Evolutionary conservation across 148 eudicot genomes (phyloP).

Genomic region (Amaranthus hypochondriacus): DNA sequence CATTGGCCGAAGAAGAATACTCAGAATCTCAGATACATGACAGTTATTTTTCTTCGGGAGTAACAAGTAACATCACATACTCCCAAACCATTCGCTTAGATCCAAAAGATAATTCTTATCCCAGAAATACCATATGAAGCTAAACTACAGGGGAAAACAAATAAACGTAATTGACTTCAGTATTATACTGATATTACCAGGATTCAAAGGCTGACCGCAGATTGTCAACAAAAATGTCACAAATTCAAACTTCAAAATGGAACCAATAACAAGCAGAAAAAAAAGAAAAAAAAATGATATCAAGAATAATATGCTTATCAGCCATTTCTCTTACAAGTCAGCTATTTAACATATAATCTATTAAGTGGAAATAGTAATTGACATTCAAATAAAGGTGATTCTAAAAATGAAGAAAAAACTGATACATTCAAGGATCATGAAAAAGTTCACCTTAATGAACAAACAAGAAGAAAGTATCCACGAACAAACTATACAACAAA

Average conservation of each 20-base stretch:
- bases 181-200: background rate
- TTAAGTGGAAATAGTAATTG: background rate
- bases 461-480: background rate
- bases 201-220: background rate
- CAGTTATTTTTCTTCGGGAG: background rate
- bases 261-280: background rate
- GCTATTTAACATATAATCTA: background rate
- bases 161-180: background rate
- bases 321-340: background rate
- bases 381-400: background rate
- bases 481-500: background rate
- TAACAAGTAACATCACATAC: background rate
- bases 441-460: background rate
- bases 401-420: background rate
- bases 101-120: background rate
- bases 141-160: background rate
- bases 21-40: background rate
- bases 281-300: background rate
- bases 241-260: background rate
- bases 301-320: background rate
- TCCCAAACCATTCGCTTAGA: too few relatives aligned
- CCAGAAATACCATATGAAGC: background rate
- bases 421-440: background rate
- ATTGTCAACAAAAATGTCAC: background rate
- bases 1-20: background rate